A percentile compares a stretch with the other conserved stretches of the same genome.
These are phyloP conservation scores for Sordariomycetes sp. DNA, from an alignment of 2,329 filamentous ascomycete species.

Conservation along the genomic window DNA sequence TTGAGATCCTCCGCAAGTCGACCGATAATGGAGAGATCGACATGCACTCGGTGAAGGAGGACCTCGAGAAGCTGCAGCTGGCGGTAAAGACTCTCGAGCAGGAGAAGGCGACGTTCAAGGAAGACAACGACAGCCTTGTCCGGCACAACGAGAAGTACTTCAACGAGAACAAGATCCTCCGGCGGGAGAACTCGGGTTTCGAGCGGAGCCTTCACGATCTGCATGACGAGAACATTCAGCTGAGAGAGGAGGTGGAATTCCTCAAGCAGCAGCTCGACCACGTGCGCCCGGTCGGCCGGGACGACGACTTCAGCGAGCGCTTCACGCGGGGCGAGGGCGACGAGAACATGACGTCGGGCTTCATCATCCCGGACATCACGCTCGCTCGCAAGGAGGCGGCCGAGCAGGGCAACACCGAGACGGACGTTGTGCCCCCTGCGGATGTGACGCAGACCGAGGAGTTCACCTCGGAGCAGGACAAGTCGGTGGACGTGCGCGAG, in stretches of 20 bases:
- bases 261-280: slow-evolving; percentile 30
- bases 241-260: slow-evolving; percentile 32
- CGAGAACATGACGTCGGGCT: slow-evolving; percentile 45
- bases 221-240: slow-evolving; percentile 30
- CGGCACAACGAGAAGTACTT: slow-evolving; percentile 42
- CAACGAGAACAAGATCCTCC: slow-evolving; percentile 35
- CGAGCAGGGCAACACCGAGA: slow-evolving; percentile 22
- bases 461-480: slow-evolving; percentile 13
- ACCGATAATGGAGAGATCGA: slow-evolving; percentile 25
- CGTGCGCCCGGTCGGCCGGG: slow-evolving; percentile 22
- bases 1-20: slow-evolving; percentile 27
- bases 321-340: slow-evolving; percentile 15
- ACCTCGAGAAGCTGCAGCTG: slow-evolving; percentile 24
- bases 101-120: slow-evolving; percentile 29
- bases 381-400: slow-evolving; percentile 28
- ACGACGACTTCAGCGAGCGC: slow-evolving; percentile 15
- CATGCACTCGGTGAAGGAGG: slow-evolving; percentile 23
- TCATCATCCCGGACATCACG: slow-evolving; percentile 46
- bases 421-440: slow-evolving; percentile 14
- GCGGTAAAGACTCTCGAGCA: slow-evolving; percentile 23
- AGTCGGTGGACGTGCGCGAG: slow-evolving; percentile 8
- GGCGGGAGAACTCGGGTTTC: slow-evolving; percentile 32
- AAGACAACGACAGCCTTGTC: slow-evolving; percentile 38
- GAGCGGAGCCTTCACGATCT: slow-evolving; percentile 30
- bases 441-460: slow-evolving; percentile 20